phyloP scores from a whole-genome alignment of 2,329 filamentous ascomycete species.

The Colletotrichum tamarilloi region DNA sequence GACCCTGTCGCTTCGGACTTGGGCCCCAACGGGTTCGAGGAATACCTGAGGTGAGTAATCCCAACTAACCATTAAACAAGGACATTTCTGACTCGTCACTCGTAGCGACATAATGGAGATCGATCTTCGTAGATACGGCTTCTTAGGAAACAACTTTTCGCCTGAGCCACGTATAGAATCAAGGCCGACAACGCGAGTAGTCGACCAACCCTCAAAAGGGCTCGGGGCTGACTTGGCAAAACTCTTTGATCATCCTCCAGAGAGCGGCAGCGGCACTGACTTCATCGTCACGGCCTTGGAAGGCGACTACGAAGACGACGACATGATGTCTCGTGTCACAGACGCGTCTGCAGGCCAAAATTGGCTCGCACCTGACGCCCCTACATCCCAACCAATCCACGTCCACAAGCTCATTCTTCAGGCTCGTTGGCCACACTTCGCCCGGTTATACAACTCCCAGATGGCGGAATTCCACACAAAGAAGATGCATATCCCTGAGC shows the following conservation, averaged over 20 bases:
- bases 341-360: slow-evolving; percentile 57
- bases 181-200: slow-evolving; percentile 60
- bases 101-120: slow-evolving; percentile 88
- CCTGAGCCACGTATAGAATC: slow-evolving; percentile 64
- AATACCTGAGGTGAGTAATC: slow-evolving; percentile 78
- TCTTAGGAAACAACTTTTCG: slow-evolving; percentile 82
- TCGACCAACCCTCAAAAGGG: slow-evolving; percentile 69
- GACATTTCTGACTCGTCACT: background rate
- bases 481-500: slow-evolving; percentile 97
- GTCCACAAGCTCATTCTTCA: slow-evolving; percentile 96
- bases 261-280: slow-evolving; percentile 87
- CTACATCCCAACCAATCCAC: slow-evolving; percentile 86
- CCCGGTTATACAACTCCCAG: slow-evolving; percentile 88
- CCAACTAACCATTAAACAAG: too few relatives aligned
- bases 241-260: slow-evolving; percentile 87
- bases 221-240: slow-evolving; percentile 87
- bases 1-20: slow-evolving; percentile 75
- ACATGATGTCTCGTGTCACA: slow-evolving; percentile 62
- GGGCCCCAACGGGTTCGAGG: slow-evolving; percentile 79
- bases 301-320: slow-evolving; percentile 79
- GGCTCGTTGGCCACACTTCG: slow-evolving; percentile 96
- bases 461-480: slow-evolving; percentile 99
- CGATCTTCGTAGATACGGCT: slow-evolving; percentile 90
- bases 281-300: slow-evolving; percentile 90
- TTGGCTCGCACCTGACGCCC: slow-evolving; percentile 70